Conservation (phyloP, 208 protist genomes). For the Acanthamoeba culbertsoni region DNA sequence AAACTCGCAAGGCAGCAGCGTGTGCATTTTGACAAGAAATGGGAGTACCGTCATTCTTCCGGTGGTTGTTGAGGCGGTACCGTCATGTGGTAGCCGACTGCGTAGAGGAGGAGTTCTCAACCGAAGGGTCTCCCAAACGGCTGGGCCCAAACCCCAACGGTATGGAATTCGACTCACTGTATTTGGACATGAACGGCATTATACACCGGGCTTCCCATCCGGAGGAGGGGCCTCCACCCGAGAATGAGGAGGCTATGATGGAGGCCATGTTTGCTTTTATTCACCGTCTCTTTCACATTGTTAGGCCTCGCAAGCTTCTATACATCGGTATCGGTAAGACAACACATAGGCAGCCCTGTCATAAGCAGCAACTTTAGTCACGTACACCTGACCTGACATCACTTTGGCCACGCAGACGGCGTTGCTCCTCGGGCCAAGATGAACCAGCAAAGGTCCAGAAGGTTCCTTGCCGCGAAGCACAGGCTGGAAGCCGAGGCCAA, state of each 20-base stretch:
- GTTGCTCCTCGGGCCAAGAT: constrained; percentile 99
- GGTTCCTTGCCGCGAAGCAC: constrained; percentile 95
- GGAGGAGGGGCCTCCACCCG: constrained; percentile 81
- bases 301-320: constrained; percentile 95
- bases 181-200: constrained; percentile 99
- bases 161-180: constrained; percentile 97
- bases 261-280: constrained; percentile 94
- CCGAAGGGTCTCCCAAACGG: not conserved
- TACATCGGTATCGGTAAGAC: constrained; percentile 91
- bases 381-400: not conserved
- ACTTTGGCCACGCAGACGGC: constrained; percentile 88
- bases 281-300: constrained; percentile 96
- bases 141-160: constrained; percentile 90
- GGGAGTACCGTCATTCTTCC: constrained; percentile 83
- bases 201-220: constrained; percentile 99
- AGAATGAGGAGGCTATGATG: constrained; percentile 87
- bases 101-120: constrained; percentile 35
- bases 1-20: not conserved
- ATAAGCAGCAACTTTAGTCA: not conserved
- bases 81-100: constrained; percentile 44
- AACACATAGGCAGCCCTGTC: not conserved
- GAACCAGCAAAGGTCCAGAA: constrained; percentile 98
- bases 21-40: constrained; percentile 55
- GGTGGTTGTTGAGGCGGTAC: constrained; percentile 80
- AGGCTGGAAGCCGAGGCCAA: constrained; percentile 81